These are phyloP conservation scores for Noccaea caerulescens DNA, from an alignment of 345 rosid species.

Conservation along the genomic window DNA sequence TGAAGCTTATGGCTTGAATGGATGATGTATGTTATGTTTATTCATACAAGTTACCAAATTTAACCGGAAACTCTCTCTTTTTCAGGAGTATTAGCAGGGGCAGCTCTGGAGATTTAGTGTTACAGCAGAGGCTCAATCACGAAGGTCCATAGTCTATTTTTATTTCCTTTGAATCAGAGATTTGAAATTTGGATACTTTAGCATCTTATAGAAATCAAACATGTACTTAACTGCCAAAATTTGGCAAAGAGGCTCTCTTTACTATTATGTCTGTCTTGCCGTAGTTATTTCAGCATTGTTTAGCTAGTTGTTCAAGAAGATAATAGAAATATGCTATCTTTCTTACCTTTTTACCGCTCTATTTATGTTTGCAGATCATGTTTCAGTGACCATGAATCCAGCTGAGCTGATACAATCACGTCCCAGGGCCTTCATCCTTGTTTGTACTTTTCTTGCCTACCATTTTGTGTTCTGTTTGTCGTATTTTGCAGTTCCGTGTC, in stretches of 20 bases:
- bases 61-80: not conserved
- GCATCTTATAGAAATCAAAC: not conserved
- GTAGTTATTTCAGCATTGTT: not conserved
- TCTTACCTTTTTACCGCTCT: constrained; percentile 26
- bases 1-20: constrained; percentile 13
- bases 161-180: not conserved
- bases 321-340: constrained; percentile 3
- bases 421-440: constrained; percentile 88
- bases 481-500: constrained; percentile 7
- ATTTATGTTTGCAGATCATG: constrained; percentile 52
- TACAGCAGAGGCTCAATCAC: constrained; percentile 58
- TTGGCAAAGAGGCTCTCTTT: not conserved
- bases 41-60: not conserved
- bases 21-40: not conserved
- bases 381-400: constrained; percentile 54
- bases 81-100: constrained; percentile 64
- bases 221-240: not conserved
- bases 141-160: constrained; percentile 49
- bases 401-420: constrained; percentile 49
- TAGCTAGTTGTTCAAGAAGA: constrained; percentile 18
- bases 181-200: not conserved
- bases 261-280: not conserved
- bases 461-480: constrained; percentile 22
- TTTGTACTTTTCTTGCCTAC: constrained; percentile 81
- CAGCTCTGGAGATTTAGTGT: constrained; percentile 53